These are phyloP conservation scores for Microdochium paspali DNA, from an alignment of 2,329 filamentous ascomycete species.

Conservation along the genomic window DNA sequence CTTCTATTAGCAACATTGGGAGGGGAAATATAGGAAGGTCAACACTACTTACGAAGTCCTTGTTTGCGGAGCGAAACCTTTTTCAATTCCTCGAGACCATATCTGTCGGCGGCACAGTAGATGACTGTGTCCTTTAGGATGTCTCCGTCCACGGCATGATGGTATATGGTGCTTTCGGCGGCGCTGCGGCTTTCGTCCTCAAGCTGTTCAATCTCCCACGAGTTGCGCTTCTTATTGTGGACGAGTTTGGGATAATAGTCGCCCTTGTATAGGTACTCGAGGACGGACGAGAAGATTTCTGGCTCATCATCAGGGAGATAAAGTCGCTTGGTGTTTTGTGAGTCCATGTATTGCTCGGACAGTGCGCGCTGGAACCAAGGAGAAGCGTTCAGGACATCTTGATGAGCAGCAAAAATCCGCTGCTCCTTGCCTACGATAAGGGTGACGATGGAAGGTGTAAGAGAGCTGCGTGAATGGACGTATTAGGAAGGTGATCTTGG, in stretches of 20 bases:
- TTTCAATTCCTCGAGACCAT: conserved; percentile 76
- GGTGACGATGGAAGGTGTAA: conserved; percentile 65
- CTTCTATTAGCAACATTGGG: conserved; percentile 4
- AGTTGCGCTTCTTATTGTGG: conserved; percentile 71
- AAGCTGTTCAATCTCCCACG: conserved; percentile 69
- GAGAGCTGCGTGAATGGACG: conserved; percentile 27
- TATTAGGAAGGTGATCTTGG: conserved; percentile 5
- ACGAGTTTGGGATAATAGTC: conserved; percentile 81
- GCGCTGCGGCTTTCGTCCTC: conserved; percentile 32
- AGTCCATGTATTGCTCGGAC: conserved; percentile 51
- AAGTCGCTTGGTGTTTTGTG: conserved; percentile 57
- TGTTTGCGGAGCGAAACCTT: conserved; percentile 80
- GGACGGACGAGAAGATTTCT: conserved; percentile 80
- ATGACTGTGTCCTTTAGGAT: conserved; percentile 84
- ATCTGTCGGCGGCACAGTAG: conserved; percentile 82
- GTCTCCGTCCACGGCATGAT: conserved; percentile 52
- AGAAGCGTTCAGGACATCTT: conserved; percentile 70
- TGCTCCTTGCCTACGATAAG: conserved; percentile 73
- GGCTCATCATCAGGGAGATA: conserved; percentile 78
- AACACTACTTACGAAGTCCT: conserved; percentile 55
- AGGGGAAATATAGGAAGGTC: background rate
- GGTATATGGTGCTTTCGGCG: conserved; percentile 59
- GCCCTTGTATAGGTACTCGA: conserved; percentile 90
- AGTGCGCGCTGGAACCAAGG: conserved; percentile 67
- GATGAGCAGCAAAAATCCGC: conserved; percentile 84